Evolutionary conservation across 83 land plant species (phyloP).

Genomic region (Thuja plicata): DNA sequence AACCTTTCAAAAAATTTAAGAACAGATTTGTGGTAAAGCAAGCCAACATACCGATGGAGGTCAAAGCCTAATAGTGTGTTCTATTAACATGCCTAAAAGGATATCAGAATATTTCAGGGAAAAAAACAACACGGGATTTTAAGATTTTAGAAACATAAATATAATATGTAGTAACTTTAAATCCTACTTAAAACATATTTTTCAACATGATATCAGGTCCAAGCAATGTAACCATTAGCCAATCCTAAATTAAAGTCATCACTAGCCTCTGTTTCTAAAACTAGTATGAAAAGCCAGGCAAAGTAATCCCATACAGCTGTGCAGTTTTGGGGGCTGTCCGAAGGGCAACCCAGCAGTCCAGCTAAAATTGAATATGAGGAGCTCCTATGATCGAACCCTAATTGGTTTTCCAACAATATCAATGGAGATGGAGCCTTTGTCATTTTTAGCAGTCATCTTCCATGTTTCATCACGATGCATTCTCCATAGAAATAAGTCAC

Average conservation of each 20-base stretch:
- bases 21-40: not conserved
- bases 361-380: not conserved
- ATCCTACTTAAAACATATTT: not conserved
- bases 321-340: not conserved
- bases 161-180: no score
- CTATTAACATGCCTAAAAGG: not conserved
- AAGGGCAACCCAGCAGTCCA: not conserved
- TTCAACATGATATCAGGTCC: not conserved
- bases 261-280: not conserved
- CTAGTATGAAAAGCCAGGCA: not conserved
- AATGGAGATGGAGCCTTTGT: not conserved
- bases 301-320: not conserved
- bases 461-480: not conserved
- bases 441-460: not conserved
- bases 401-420: not conserved
- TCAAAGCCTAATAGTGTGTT: not conserved
- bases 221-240: not conserved
- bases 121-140: no score
- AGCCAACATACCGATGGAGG: not conserved
- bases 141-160: no score
- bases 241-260: not conserved
- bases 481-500: not conserved
- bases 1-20: not conserved
- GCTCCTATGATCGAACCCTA: not conserved
- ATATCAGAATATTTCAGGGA: no score